Evolutionary conservation across 306 rosid species (phyloP).

Genomic region (Cicer cuneatum): DNA sequence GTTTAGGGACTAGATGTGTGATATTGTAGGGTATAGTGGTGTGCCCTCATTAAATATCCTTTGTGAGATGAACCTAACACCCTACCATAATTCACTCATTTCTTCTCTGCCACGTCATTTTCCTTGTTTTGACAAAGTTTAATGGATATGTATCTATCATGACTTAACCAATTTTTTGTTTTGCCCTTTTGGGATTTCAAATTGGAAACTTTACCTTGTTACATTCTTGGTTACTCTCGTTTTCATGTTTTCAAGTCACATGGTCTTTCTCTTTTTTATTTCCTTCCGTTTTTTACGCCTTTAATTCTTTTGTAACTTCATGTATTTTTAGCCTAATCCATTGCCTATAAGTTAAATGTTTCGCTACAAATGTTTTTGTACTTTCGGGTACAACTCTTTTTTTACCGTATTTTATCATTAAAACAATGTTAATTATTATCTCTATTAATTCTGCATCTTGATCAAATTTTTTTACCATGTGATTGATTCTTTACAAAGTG

Average conservation of each 20-base stretch:
- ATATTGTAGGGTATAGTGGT: conserved; percentile 40
- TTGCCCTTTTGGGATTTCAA: conserved; percentile 19
- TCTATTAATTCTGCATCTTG: not conserved
- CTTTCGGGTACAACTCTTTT: conserved; percentile 33
- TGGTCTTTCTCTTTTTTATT: conserved; percentile 37
- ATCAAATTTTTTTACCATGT: conserved; percentile 4
- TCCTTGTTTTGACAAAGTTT: conserved; percentile 34
- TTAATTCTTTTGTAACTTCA: conserved; percentile 15
- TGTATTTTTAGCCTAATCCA: conserved; percentile 22
- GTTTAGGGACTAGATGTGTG: conserved; percentile 40
- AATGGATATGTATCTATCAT: conserved; percentile 32
- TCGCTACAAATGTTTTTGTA: conserved; percentile 29
- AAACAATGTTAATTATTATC: not conserved
- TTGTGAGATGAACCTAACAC: conserved; percentile 46
- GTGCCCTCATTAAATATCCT: conserved; percentile 40
- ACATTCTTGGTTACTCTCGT: conserved; percentile 41
- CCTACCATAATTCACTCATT: conserved; percentile 41
- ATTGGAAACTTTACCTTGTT: conserved; percentile 10
- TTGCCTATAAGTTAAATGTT: not conserved
- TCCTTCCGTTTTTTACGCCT: conserved; percentile 41
- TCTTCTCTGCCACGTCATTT: conserved; percentile 35
- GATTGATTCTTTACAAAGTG: conserved; percentile 36
- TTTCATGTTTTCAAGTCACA: conserved; percentile 43
- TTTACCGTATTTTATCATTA: not conserved
- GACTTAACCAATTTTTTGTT: conserved; percentile 14